Evolutionary conservation across 1,284 basidiomycete species (phyloP).

Genomic region (Vanrija sp.): DNA sequence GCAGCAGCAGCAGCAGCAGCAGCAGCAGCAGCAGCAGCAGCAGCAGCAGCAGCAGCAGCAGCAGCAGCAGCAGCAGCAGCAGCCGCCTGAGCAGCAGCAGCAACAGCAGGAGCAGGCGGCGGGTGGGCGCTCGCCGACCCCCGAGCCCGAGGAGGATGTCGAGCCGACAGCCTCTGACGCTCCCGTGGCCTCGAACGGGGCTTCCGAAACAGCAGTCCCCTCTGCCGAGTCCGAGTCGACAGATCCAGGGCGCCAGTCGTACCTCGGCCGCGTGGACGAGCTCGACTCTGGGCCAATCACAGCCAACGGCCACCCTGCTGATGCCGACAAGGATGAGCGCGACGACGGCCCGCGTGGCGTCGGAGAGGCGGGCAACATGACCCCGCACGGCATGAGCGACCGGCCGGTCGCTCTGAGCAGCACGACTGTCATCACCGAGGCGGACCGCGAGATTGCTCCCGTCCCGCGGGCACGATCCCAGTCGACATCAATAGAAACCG

Average conservation of each 20-base stretch:
- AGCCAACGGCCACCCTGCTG: constrained; percentile 7
- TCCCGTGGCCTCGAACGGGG: not conserved
- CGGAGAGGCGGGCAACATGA: constrained; percentile 35
- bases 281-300: constrained; percentile 47
- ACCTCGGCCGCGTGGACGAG: constrained; percentile 49
- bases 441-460: constrained; percentile 32
- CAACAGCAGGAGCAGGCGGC: not conserved
- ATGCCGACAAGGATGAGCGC: not conserved
- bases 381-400: constrained; percentile 46
- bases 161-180: constrained; percentile 8
- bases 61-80: not conserved
- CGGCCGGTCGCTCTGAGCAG: constrained; percentile 41
- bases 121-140: constrained; percentile 30
- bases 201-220: not conserved
- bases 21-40: too few relatives aligned
- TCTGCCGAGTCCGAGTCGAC: not conserved
- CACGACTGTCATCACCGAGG: constrained; percentile 36
- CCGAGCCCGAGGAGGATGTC: constrained; percentile 36
- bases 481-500: not conserved
- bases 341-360: not conserved
- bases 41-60: not conserved
- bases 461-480: constrained; percentile 24
- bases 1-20: not conserved
- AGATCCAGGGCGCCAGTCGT: constrained; percentile 40
- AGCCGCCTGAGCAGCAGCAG: too few relatives aligned